A percentile compares a stretch with the other conserved stretches of the same genome.
These are phyloP conservation scores for Astrothelium macrocarpum DNA, from an alignment of 495 filamentous ascomycete species.

Conservation along the genomic window DNA sequence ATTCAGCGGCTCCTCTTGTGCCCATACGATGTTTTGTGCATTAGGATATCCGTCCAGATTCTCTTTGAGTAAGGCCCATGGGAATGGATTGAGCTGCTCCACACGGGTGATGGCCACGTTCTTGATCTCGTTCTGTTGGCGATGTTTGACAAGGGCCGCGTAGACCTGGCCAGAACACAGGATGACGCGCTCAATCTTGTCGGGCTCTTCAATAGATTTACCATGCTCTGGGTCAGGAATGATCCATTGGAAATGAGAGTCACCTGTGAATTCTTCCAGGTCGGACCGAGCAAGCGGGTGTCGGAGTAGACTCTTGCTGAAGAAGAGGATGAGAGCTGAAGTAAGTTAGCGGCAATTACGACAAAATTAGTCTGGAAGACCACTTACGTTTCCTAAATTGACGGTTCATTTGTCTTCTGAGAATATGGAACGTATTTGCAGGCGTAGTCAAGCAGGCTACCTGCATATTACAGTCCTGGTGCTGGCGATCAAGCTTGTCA, in stretches of 20 bases:
- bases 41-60: slow-evolving; percentile 95
- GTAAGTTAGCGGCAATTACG: slow-evolving; percentile 9
- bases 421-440: slow-evolving; percentile 89
- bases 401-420: slow-evolving; percentile 93
- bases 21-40: slow-evolving; percentile 91
- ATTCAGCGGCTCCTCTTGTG: slow-evolving; percentile 94
- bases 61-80: slow-evolving; percentile 89
- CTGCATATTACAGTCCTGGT: slow-evolving; percentile 99
- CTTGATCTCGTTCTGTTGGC: slow-evolving; percentile 69
- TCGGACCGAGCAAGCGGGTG: slow-evolving; percentile 83
- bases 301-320: slow-evolving; percentile 88
- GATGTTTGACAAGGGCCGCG: slow-evolving; percentile 80
- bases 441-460: slow-evolving; percentile 89
- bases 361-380: not conserved
- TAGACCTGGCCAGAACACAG: slow-evolving; percentile 94
- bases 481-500: slow-evolving; percentile 90
- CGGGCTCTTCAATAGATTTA: slow-evolving; percentile 59
- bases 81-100: slow-evolving; percentile 98
- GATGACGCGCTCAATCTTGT: slow-evolving; percentile 88
- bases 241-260: slow-evolving; percentile 93
- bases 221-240: slow-evolving; percentile 79
- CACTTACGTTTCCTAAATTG: slow-evolving; percentile 96
- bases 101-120: slow-evolving; percentile 88
- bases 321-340: slow-evolving; percentile 85
- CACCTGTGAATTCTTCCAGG: slow-evolving; percentile 79